Evolutionary conservation across 805 yeast genomes (phyloP), one percentile per base, ranked within the genome.

Genomic region (Zygosaccharomyces siamensis): DNA sequence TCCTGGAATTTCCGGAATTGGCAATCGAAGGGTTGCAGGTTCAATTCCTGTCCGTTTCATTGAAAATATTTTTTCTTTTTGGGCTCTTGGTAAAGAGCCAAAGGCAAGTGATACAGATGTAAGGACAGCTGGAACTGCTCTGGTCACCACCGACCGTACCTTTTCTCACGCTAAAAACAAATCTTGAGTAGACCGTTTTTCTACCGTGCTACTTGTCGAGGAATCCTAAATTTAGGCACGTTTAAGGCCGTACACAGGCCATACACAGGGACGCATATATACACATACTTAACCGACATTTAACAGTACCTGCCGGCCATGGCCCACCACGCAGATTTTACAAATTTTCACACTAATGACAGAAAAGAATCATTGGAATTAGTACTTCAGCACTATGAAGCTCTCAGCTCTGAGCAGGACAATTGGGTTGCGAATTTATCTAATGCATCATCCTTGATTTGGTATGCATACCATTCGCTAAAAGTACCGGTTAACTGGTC

Each of bases 391-490:
- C 78, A 89, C 1, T 86, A 86, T 56, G 72, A 73, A 40, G 89
- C 92, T 0, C 71, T 92, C 12, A 68, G 82, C 1, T 71, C 62
- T 0, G 88, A 73, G 7, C 86, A 84, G 50, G 62, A 70, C 28
- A 86, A 88, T 68, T 90, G 97, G 97, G 90, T 92, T 3, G 81
- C 95, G 53, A 92, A 93, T 61, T 69, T 89, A 30, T 79, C 97
- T 24, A 92, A 92, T 61, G 84, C 92, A 33, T 76, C 96, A 5
- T 86, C 97, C 4, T 72, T 92, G 49, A 56, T 93, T 43, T 92
- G 97, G 96, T 83, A 89, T 60, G 90, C 87, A 8, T 92, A 88
- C 66, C 83, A 78, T 48, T 76, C 88, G 0, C 63, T 86, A 21
- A 66, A 67, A 1, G 54, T 70, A 1, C 62, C 72, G 8, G 86